Conservation (phyloP, 2,329 filamentous ascomycete genomes). For the Colletotrichum sp. region DNA sequence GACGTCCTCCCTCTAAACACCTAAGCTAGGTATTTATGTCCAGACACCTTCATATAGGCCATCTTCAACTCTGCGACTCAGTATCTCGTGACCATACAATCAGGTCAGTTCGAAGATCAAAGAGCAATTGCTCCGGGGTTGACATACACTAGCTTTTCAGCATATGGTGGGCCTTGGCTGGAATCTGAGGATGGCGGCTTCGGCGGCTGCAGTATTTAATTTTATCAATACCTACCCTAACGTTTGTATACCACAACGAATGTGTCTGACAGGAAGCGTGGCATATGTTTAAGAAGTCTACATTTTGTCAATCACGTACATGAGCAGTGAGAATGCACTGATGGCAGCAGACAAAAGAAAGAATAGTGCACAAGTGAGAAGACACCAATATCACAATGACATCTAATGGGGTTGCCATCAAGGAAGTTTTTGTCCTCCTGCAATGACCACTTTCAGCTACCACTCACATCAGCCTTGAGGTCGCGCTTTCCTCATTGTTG, state of each 20-base stretch:
- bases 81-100: background rate
- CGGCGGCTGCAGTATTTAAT: background rate
- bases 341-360: background rate
- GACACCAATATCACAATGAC: background rate
- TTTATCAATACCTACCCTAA: background rate
- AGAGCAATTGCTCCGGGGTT: background rate
- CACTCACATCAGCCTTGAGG: background rate
- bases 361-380: background rate
- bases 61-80: background rate
- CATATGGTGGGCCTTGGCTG: background rate
- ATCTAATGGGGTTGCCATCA: background rate
- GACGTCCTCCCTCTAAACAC: background rate
- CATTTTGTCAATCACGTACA: background rate
- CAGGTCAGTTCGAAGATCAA: background rate
- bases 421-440: background rate
- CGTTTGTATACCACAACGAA: background rate
- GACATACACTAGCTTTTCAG: background rate
- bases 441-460: background rate
- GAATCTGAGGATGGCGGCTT: background rate
- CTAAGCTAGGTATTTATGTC: background rate
- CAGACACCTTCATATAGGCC: background rate
- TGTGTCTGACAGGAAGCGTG: background rate
- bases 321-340: background rate
- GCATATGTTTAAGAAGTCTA: background rate
- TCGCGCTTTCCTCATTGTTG: background rate